Percentiles rank a stretch among this genome's conserved stretches.
Evolutionary conservation across 1,139 yeast species (phyloP).

Genomic region (Kodamaea alishanica): DNA sequence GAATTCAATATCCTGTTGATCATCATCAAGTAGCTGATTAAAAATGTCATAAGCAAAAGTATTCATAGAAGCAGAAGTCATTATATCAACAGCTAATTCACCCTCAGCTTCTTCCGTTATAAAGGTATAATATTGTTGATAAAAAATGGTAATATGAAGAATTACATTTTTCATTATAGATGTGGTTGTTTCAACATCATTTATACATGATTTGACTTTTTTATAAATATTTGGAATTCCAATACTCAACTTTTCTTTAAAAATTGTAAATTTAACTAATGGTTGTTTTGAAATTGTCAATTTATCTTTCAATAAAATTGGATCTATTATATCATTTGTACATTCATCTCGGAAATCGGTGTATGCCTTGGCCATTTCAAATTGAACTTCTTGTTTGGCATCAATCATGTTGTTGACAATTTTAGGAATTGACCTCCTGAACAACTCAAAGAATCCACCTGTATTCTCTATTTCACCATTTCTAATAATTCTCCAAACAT

Average conservation of each 20-base stretch:
- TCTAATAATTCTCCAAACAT: constrained; percentile 48
- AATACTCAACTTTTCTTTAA: constrained; percentile 48
- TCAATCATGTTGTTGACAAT: constrained; percentile 86
- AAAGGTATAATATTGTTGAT: constrained; percentile 8
- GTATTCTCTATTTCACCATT: constrained; percentile 33
- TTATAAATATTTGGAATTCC: constrained; percentile 55
- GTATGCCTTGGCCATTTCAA: constrained; percentile 67
- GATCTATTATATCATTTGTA: constrained; percentile 33
- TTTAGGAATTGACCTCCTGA: constrained; percentile 71
- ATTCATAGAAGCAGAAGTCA: constrained; percentile 32
- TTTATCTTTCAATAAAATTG: constrained; percentile 22
- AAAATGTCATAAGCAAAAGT: constrained; percentile 34
- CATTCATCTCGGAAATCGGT: constrained; percentile 53
- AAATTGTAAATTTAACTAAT: constrained; percentile 15
- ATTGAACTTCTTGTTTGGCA: constrained; percentile 73
- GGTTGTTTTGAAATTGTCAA: constrained; percentile 5
- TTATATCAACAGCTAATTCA: constrained; percentile 35
- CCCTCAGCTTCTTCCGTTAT: constrained; percentile 12
- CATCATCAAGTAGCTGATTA: constrained; percentile 19
- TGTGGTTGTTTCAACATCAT: constrained; percentile 29
- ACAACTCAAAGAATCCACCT: constrained; percentile 53
- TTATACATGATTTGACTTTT: constrained; percentile 48
- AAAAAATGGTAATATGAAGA: constrained; percentile 6
- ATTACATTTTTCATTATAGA: constrained; percentile 12
- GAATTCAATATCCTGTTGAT: constrained; percentile 13